Base-by-base conservation (phyloP, 345 rosid genomes). In the Eucalyptus globulus region DNA sequence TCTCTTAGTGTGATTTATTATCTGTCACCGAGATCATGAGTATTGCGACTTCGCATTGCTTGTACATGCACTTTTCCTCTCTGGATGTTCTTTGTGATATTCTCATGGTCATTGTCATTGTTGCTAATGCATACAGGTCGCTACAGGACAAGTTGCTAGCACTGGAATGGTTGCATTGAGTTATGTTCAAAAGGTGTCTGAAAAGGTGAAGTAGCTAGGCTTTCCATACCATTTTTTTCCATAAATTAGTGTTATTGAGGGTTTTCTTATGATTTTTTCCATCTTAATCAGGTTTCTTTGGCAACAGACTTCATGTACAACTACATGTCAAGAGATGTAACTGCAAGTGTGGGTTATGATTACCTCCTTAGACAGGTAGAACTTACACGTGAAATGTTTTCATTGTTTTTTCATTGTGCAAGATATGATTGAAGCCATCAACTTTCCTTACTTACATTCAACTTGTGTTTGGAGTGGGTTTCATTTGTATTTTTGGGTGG, bases 151-250 rank as follows among this genome's bases (percentile, higher is more conserved):
- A 94, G 95, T 95, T 94, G 99, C 99, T 88, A 96, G 98, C 94
- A 98, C 99, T 43, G 99, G 99, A 76, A 92, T 93, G 93, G 92
- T 95, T 53, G 93, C 95, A 88, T 89, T 98, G 93, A 96, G 99
- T 93, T 98, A 98, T 89, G 98, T 98, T 90, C 99, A 98, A 95
- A 98, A 98, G 94, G 92, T 97, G 81, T 97, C 99, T 45, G 98
- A 98, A 80, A 98, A 98, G 99, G 99, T 98, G 92, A 89, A 87
- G 53, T 31, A 27, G 49, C 53, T 21, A 47, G n/a, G 29, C 47
- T 88, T 87, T 88, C 50, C 62, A 17, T 43, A 34, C 22, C 53
- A 69, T 87, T 87, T 17, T 50, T 16, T 29, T 86, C 44, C 60
- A 43, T 40, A 21, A 56, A 34, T 87, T n/a, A 37, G 69, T 60